A percentile compares a stretch with the other conserved stretches of the same genome.
Evolutionary conservation across 208 protist species (phyloP).

Genomic region (Herpetomonas muscarum): DNA sequence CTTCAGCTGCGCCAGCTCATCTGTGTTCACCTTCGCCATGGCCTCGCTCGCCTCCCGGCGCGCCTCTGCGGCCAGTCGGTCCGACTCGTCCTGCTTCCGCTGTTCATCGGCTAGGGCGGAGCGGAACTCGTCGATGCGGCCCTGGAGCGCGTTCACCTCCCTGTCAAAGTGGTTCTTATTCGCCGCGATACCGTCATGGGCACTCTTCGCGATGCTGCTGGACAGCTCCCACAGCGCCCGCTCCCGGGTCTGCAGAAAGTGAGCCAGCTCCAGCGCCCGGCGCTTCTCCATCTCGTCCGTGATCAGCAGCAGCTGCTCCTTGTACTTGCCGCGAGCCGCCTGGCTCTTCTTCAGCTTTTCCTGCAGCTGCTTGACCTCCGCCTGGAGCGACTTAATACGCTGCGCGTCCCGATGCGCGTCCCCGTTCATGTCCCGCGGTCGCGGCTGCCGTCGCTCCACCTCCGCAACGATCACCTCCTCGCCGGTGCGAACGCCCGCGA

Average conservation of each 20-base stretch:
- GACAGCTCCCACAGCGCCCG: neutral
- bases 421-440: neutral
- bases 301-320: neutral
- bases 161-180: constrained; percentile 1
- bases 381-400: neutral
- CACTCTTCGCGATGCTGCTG: neutral
- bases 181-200: neutral
- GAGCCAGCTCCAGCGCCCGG: neutral
- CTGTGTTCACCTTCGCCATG: neutral
- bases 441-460: constrained; percentile 15
- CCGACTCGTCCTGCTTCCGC: neutral
- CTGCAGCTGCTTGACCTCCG: constrained; percentile 13
- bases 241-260: neutral
- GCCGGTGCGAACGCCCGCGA: constrained; percentile 71
- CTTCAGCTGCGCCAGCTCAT: neutral
- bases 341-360: constrained; percentile 20
- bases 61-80: neutral
- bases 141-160: neutral
- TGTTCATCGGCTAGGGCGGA: neutral
- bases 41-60: neutral
- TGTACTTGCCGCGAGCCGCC: constrained; percentile 5
- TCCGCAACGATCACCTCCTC: constrained; percentile 40
- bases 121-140: neutral
- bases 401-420: neutral
- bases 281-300: constrained; percentile 1